Base-by-base conservation (phyloP, 1,139 yeast species). In the Arxiozyma slooffiae region DNA sequence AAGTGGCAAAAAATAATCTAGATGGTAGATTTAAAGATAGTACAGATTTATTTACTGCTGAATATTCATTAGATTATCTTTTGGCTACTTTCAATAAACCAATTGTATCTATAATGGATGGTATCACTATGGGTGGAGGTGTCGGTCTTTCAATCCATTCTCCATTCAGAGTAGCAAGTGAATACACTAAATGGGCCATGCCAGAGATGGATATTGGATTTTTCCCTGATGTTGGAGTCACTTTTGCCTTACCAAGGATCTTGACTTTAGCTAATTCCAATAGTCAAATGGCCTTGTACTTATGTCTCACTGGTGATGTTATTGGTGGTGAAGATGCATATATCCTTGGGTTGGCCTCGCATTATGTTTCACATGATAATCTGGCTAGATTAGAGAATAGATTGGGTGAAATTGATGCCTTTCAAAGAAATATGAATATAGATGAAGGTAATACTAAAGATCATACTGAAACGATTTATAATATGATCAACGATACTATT, bases 51-150 rank as follows among this genome's bases (percentile, higher is more conserved):
- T 92, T 92, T 71, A 79, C 80, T 56, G 69, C 75, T 54, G 98
- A 92, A 70, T 92, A 92, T 71, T 80, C 82, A 55, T 72, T 92
- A 63, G 83, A 92, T 71, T 87, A 83, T 62, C 73, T 83, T 52
- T 75, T 90, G 57, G 83, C 95, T 18, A 82, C 94, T 17, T 88
- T 80, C 64, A 75, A 82, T 53, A 92, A 89, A 71, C 97, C 98
- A 1, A 78, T 85, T 57, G 81, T 92, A 20, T 76, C 96, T 0
- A 64, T 89, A 44, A 84, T 86, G 82, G 84, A 92, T 64, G 97
- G 97, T 34, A 88, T 92, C 61, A 88, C 94, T 39, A 88, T 92
- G 96, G 98, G 98, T 51, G 98, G 98, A 50, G 98, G 98, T 60
- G 96, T 88, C 43, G 98, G 98, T 3, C 73, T 92, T 51, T 77